These are phyloP conservation scores for Zelopaecilomyces penicillatus DNA, from an alignment of 2,329 filamentous ascomycete genomes.

Conservation along the genomic window DNA sequence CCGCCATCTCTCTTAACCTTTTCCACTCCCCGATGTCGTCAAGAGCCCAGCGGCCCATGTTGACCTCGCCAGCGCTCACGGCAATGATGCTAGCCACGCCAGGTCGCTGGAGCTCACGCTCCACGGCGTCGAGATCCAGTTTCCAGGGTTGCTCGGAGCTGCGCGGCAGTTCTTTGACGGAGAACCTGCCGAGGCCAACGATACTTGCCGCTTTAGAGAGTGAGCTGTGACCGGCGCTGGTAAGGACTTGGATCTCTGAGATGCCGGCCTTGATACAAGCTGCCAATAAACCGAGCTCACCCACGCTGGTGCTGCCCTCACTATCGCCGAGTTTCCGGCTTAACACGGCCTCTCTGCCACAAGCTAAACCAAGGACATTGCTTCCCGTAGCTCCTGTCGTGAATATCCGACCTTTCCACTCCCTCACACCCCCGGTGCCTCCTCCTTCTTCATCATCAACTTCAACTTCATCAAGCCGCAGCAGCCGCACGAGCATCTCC, in stretches of 20 bases:
- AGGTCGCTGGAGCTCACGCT: slow-evolving; percentile 43
- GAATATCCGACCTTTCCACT: slow-evolving; percentile 47
- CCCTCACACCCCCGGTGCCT: slow-evolving; percentile 18
- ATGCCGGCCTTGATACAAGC: slow-evolving; percentile 59
- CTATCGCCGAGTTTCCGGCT: slow-evolving; percentile 21
- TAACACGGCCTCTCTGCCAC: slow-evolving; percentile 57
- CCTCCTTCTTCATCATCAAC: slow-evolving; percentile 29
- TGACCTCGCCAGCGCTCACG: slow-evolving; percentile 83
- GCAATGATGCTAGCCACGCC: slow-evolving; percentile 65
- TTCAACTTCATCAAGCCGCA: slow-evolving; percentile 38
- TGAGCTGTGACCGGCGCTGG: slow-evolving; percentile 76
- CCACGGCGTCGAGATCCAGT: slow-evolving; percentile 59
- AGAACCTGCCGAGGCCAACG: slow-evolving; percentile 64
- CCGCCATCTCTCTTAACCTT: slow-evolving; percentile 59
- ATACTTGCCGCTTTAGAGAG: slow-evolving; percentile 75
- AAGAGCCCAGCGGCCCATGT: slow-evolving; percentile 70
- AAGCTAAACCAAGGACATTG: slow-evolving; percentile 70
- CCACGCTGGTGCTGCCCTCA: slow-evolving; percentile 39
- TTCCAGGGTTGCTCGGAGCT: slow-evolving; percentile 52
- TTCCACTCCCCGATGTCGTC: slow-evolving; percentile 51
- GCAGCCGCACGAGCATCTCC: slow-evolving; percentile 57
- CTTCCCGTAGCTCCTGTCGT: slow-evolving; percentile 62
- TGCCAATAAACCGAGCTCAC: slow-evolving; percentile 59
- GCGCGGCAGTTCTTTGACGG: slow-evolving; percentile 53
- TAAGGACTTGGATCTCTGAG: slow-evolving; percentile 64